Percentiles rank a stretch among this genome's conserved stretches.
Evolutionary conservation across 2,329 filamentous ascomycete species (phyloP).

Genomic region (Talaromyces rugulosus): DNA sequence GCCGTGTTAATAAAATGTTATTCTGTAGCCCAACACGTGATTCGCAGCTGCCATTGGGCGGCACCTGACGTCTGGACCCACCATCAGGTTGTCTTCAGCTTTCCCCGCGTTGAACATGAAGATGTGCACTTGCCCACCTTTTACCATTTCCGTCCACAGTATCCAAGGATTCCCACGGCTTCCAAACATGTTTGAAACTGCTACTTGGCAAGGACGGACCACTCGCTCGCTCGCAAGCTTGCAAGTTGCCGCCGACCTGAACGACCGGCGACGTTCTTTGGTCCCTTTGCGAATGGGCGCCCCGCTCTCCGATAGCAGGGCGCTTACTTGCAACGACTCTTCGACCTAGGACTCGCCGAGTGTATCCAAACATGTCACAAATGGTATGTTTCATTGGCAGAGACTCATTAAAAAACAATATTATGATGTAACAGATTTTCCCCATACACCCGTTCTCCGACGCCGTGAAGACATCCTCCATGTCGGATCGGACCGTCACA

Average conservation of each 20-base stretch:
- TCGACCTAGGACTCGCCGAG: constrained; percentile 3
- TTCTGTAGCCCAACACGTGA: not conserved
- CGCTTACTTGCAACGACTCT: constrained; percentile 13
- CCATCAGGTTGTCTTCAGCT: not conserved
- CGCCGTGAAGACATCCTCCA: not conserved
- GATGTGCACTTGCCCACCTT: not conserved
- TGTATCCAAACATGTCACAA: constrained; percentile 11
- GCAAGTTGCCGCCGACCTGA: constrained; percentile 6
- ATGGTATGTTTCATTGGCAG: constrained; percentile 10
- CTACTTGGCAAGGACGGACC: not conserved
- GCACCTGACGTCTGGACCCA: not conserved
- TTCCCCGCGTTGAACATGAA: constrained; percentile 8
- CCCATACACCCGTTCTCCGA: not conserved
- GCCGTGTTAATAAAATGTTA: no score
- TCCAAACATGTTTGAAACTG: not conserved
- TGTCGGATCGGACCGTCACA: not conserved
- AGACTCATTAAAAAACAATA: constrained; percentile 1
- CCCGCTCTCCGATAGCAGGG: constrained; percentile 10
- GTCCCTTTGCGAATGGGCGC: constrained; percentile 1
- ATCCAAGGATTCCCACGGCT: not conserved
- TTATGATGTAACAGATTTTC: constrained; percentile 1
- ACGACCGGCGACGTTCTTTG: constrained; percentile 4
- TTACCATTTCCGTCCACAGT: not conserved
- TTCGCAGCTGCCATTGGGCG: not conserved
- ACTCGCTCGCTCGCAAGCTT: not conserved